Base-by-base conservation (phyloP, 2,329 filamentous ascomycete genomes). In the Venturia nashicola region DNA sequence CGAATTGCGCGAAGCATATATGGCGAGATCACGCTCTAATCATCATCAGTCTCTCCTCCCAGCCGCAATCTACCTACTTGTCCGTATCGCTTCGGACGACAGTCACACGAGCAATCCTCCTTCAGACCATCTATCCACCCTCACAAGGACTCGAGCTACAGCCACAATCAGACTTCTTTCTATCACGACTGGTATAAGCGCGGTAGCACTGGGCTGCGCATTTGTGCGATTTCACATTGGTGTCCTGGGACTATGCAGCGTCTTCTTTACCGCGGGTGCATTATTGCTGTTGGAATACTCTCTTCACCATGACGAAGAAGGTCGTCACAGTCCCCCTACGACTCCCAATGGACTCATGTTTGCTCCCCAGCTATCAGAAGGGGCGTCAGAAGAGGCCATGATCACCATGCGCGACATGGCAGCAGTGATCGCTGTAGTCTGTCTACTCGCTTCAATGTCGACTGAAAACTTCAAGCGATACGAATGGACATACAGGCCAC, bases 201-300 rank as follows among this genome's bases (percentile, higher is more conserved):
- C 73, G 32, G 69, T 72, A 7, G 74, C 72, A 5, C 69, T 76
- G n/a, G 72, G 69, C 20, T 67, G 71, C 18, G 66, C 70, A 36
- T 74, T 71, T 51, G 71, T 70, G 34, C 71, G 73, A 2, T 71
- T 72, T 8, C 67, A 75, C 0, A 73, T 72, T 7, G 68, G 73
- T 18, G 73, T 74, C 5, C 71, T 79, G 8, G 77, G 76, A 5
- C 65, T 79, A 18, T 77, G 76, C 51, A 74, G 76, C 67, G 73
- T 73, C 32, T 68, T 78, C 12, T 74, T 78, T 59, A 70, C 71
- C 20, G 76, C 73, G 3, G 67, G 73, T 5, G 76, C 76, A 12
- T 69, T 79, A n/a, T 68, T 76, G 18, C 68, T 78, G 57, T 70
- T 79, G 43, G 75, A 77, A 61, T 67, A 69, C n/a, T 72, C 74